A percentile compares a stretch with the other conserved stretches of the same genome.
Conservation (phyloP, 352 stramenopile species). For the Phytopythium aichiense region DNA sequence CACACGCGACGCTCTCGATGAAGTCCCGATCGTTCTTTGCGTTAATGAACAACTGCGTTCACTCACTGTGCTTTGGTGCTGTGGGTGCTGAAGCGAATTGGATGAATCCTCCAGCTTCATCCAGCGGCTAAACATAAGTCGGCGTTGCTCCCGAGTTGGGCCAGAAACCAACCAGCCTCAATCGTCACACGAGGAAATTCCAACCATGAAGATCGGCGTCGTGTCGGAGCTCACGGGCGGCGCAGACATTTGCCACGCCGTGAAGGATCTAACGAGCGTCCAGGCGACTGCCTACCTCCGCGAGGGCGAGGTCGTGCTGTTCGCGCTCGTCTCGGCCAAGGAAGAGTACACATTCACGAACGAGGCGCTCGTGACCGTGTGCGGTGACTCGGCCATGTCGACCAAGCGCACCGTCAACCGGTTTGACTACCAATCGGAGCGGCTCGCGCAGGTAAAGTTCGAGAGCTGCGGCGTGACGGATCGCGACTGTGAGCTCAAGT, state of each 20-base stretch:
- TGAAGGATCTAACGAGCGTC: slow-evolving; percentile 36
- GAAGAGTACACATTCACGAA: slow-evolving; percentile 65
- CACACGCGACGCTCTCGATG: too few relatives aligned
- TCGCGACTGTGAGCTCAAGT: slow-evolving; percentile 59
- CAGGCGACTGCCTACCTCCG: slow-evolving; percentile 36
- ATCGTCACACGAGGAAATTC: too few relatives aligned
- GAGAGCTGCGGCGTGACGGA: slow-evolving; percentile 41
- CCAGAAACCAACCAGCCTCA: too few relatives aligned
- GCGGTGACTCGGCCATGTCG: slow-evolving; percentile 36
- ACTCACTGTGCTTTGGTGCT: too few relatives aligned
- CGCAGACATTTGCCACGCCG: slow-evolving; percentile 45
- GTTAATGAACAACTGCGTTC: too few relatives aligned
- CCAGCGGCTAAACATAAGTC: too few relatives aligned
- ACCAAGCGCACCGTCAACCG: slow-evolving; percentile 45
- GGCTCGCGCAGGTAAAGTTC: slow-evolving; percentile 30
- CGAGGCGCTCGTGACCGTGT: slow-evolving; percentile 38
- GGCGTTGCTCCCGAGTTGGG: too few relatives aligned
- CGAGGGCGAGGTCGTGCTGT: slow-evolving; percentile 39
- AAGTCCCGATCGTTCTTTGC: too few relatives aligned
- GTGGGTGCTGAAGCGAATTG: too few relatives aligned
- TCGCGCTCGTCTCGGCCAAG: slow-evolving; percentile 46
- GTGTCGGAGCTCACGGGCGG: slow-evolving; percentile 39
- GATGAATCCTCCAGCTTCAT: too few relatives aligned
- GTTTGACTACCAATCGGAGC: slow-evolving; percentile 27
- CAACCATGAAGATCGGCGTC: slow-evolving; percentile 21